These are phyloP conservation scores for Rhinocladiella similis DNA, from an alignment of 2,329 filamentous ascomycete genomes.

Conservation along the genomic window DNA sequence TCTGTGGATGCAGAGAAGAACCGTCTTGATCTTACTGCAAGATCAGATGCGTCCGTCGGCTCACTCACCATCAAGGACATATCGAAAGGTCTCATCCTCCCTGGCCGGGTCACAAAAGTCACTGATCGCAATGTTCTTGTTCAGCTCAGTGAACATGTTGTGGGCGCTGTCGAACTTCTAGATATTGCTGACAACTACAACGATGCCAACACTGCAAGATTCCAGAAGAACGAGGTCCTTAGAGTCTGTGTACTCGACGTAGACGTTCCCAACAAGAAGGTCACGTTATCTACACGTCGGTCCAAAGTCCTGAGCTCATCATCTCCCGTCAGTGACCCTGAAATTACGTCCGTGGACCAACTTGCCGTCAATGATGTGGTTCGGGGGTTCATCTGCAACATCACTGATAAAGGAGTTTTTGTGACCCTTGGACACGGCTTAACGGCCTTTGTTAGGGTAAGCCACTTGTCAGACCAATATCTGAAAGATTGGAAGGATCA, in stretches of 20 bases:
- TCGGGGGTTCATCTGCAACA: slow-evolving; percentile 88
- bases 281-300: slow-evolving; percentile 78
- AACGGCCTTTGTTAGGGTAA: slow-evolving; percentile 79
- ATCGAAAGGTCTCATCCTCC: slow-evolving; percentile 76
- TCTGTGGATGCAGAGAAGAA: slow-evolving; percentile 71
- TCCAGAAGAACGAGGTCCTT: slow-evolving; percentile 81
- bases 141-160: slow-evolving; percentile 77
- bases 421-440: slow-evolving; percentile 78
- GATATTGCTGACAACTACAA: slow-evolving; percentile 87
- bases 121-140: slow-evolving; percentile 81
- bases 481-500: slow-evolving; percentile 94
- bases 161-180: slow-evolving; percentile 76
- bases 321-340: slow-evolving; percentile 74
- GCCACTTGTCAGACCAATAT: slow-evolving; percentile 85
- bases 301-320: slow-evolving; percentile 88
- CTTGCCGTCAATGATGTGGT: slow-evolving; percentile 75
- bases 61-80: slow-evolving; percentile 69
- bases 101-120: slow-evolving; percentile 80
- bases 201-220: slow-evolving; percentile 71
- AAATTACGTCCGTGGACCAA: slow-evolving; percentile 71
- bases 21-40: slow-evolving; percentile 80
- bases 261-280: slow-evolving; percentile 79
- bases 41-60: slow-evolving; percentile 57
- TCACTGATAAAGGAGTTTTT: slow-evolving; percentile 86
- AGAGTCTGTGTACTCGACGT: slow-evolving; percentile 82